Conservation (phyloP, 2,329 filamentous ascomycete genomes). For the Pseudocercospora crystallina region DNA sequence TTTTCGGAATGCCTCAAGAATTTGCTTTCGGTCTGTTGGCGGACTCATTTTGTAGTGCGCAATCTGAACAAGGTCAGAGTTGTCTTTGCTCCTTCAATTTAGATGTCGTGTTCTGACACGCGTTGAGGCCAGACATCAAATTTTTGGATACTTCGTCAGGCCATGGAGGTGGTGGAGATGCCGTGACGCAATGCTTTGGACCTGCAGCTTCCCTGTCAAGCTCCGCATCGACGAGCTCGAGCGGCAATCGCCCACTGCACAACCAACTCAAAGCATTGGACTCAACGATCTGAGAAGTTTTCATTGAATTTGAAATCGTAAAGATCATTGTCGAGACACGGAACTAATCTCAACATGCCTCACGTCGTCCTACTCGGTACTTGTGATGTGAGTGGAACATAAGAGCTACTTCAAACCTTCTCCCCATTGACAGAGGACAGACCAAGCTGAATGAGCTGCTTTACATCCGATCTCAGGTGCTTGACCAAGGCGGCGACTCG, state of each 20-base stretch:
- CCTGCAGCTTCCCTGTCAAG: no score
- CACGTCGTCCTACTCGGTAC: constrained; percentile 60
- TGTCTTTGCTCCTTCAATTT: neutral
- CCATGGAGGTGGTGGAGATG: neutral
- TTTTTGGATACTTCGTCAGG: neutral
- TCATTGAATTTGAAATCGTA: no score
- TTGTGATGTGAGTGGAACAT: constrained; percentile 47
- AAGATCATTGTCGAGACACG: no score
- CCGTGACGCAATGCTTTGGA: constrained; percentile 9
- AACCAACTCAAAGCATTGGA: no score
- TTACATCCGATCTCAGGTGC: constrained; percentile 53
- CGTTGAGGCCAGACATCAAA: neutral
- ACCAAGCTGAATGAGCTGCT: constrained; percentile 62
- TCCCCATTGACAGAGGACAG: constrained; percentile 2
- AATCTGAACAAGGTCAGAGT: neutral
- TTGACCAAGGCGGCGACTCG: constrained; percentile 29
- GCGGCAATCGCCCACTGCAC: no score
- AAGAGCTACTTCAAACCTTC: neutral
- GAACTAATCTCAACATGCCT: constrained; percentile 23
- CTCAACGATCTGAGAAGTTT: no score
- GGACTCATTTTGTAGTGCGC: constrained; percentile 49
- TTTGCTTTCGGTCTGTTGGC: constrained; percentile 57
- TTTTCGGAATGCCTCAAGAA: constrained; percentile 55
- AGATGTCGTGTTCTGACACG: no score
- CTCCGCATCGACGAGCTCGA: no score